Base-by-base conservation (phyloP, 2,329 filamentous ascomycete genomes). In the Cordyceps pruinosa region DNA sequence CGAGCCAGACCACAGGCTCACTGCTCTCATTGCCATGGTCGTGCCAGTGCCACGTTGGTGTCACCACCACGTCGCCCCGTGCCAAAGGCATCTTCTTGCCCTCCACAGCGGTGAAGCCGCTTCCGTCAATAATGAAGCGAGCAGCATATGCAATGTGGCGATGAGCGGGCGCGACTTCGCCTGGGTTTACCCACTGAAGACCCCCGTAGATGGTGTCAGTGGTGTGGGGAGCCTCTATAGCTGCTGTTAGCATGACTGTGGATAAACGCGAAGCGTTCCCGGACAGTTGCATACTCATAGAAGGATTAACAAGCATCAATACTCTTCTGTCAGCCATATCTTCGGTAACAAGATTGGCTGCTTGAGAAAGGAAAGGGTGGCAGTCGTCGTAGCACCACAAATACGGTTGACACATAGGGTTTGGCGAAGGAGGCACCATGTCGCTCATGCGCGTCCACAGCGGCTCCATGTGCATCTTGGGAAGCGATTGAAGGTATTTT, bases 161-260 rank as follows among this genome's bases (percentile, higher is more conserved):
- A 60, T 84, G 81, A 0, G 80, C 80, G 0, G 76, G 77, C 0
- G 81, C 79, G 0, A 72, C 78, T 58, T 84, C 81, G 28, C 78
- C 76, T 0, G 81, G 80, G 63, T 80, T 77, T 5, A 84, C 78
- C 1, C 83, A 70, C 61, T 83, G 81, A 2, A 83, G 72, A 2
- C 80, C 81, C 3, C 76, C 79, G 59, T 83, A 83, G 52, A 84
- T 70, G 1, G 80, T 83, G 63, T 84, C 80, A 1, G 80, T 83
- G 0, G 80, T 83, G 60, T 76, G 80, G 0, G 81, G 80, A 0
- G 77, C 74, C 56, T 74, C 77, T 78, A 37, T 21, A 41, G 2
- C 26, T 26, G 34, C 8, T 66, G 70, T 21, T 71, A 56, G 37
- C 26, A 8, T 17, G 3, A 13, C 28, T 10, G n/a, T 17, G 19